phyloP scores from a whole-genome alignment of 257 asterid genomes.

The Osmanthus fragrans region DNA sequence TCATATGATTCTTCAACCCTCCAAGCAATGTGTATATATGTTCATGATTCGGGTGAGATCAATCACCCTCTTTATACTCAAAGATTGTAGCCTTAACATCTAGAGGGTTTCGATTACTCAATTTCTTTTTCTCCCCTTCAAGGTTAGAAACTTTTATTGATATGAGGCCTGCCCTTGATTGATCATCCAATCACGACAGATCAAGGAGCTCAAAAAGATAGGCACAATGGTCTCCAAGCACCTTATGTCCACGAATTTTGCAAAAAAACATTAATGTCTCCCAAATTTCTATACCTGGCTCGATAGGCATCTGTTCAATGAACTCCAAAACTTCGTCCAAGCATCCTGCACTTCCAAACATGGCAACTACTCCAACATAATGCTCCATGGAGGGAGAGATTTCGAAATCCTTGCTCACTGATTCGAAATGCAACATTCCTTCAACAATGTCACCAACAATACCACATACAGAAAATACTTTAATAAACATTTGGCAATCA shows the following conservation, averaged over 20 bases:
- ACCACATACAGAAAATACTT: constrained; percentile 68
- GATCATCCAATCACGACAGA: constrained; percentile 58
- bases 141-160: constrained; percentile 55
- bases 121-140: constrained; percentile 46
- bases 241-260: constrained; percentile 69
- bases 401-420: constrained; percentile 63
- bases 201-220: constrained; percentile 59
- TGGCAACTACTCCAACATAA: constrained; percentile 62
- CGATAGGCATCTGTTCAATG: constrained; percentile 61
- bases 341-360: constrained; percentile 73
- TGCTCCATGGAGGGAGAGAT: constrained; percentile 69
- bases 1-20: constrained; percentile 74
- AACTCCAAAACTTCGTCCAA: constrained; percentile 80
- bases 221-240: constrained; percentile 79
- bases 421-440: constrained; percentile 76
- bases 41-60: constrained; percentile 70
- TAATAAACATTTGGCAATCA: constrained; percentile 65
- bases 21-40: constrained; percentile 55
- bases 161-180: constrained; percentile 65
- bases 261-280: constrained; percentile 55
- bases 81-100: constrained; percentile 59
- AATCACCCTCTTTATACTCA: constrained; percentile 83
- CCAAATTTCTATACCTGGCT: constrained; percentile 64
- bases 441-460: constrained; percentile 54
- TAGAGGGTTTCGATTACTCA: constrained; percentile 45